Evolutionary conservation across 2,329 filamentous ascomycete genomes (phyloP).

Genomic region (Xylaria sp.): DNA sequence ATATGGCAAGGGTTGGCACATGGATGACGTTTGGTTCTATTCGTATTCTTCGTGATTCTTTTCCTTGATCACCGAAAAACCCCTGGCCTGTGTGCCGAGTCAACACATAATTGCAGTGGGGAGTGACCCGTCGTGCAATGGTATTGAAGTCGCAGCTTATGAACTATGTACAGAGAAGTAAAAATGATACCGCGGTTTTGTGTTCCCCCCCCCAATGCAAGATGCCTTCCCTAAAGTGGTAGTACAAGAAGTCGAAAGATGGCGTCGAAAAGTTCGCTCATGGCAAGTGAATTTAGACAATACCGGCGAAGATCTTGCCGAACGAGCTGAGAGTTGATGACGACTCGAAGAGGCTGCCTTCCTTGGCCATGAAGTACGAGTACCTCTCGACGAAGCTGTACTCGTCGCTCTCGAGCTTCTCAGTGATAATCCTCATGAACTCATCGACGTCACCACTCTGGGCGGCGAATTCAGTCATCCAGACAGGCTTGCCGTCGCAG

Average conservation of each 20-base stretch:
- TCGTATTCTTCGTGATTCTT: background rate
- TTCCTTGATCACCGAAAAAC: background rate
- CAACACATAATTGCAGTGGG: background rate
- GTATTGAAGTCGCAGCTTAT: too few relatives aligned
- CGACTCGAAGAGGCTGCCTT: slow-evolving; percentile 47
- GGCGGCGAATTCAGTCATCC: slow-evolving; percentile 68
- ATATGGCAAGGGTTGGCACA: background rate
- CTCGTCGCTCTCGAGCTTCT: slow-evolving; percentile 49
- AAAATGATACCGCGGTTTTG: background rate
- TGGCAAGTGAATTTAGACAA: slow-evolving; percentile 27
- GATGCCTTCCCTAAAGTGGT: slow-evolving; percentile 12
- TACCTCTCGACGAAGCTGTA: slow-evolving; percentile 57
- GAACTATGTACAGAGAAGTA: background rate
- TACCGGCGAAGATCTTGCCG: slow-evolving; percentile 54
- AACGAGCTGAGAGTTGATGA: slow-evolving; percentile 45
- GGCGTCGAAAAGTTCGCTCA: background rate
- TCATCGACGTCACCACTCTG: slow-evolving; percentile 45
- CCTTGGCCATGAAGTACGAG: slow-evolving; percentile 58
- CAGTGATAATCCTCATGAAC: slow-evolving; percentile 55
- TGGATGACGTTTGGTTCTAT: background rate
- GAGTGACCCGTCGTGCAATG: background rate
- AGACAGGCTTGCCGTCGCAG: slow-evolving; percentile 57
- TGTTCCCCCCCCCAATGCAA: slow-evolving; percentile 7
- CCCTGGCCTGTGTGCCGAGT: background rate
- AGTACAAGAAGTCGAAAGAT: slow-evolving; percentile 23